Base-by-base conservation (phyloP, 73 alveolate species). In the Tetrahymena thermophila region DNA sequence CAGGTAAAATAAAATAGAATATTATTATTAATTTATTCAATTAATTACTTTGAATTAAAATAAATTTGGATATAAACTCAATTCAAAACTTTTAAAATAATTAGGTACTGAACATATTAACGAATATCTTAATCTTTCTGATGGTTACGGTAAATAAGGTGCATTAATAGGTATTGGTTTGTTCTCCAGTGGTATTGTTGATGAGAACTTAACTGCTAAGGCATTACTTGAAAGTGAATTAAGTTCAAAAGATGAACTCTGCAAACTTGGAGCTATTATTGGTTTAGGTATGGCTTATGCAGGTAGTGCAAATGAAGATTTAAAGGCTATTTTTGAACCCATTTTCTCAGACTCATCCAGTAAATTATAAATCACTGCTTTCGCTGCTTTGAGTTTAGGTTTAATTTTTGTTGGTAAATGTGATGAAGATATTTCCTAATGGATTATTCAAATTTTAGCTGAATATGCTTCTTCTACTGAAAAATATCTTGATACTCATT, bases 361-460 rank as follows among this genome's bases (percentile, higher is more conserved):
- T 85, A 98, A 99, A 57, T 93, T 99, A 56, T 99, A 99, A 96
- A 96, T 98, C 38, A 97, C 99, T 17, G 99, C 99, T 19, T 97
- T 99, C 96, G 99, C 99, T 16, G 99, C 99, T 37, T 96, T 99
- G 56, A 97, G 99, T 56, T 97, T 99, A 85, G 99, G 99, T 17
- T 95, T 98, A 95, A 98, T 98, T n/a, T 99, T 96, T 96, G 97
- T 97, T 84, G 99, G 99, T 19, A 97, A 99, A 85, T 98, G 99
- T 44, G 97, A 97, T 97, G 99, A 98, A 93, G 99, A 98, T 25
- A 99, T 98, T 84, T 99, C 99, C 31, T 97, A 98, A 95, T 99
- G 98, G 38, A 98, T 99, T 85, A 94, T 99, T 89, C 96, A 98
- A 97, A 96, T 99, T 31, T 97, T 99, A 56, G 94, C 97, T 96